Base-by-base conservation (phyloP, 2,329 filamentous ascomycete genomes). In the Aspergillus tamarii region DNA sequence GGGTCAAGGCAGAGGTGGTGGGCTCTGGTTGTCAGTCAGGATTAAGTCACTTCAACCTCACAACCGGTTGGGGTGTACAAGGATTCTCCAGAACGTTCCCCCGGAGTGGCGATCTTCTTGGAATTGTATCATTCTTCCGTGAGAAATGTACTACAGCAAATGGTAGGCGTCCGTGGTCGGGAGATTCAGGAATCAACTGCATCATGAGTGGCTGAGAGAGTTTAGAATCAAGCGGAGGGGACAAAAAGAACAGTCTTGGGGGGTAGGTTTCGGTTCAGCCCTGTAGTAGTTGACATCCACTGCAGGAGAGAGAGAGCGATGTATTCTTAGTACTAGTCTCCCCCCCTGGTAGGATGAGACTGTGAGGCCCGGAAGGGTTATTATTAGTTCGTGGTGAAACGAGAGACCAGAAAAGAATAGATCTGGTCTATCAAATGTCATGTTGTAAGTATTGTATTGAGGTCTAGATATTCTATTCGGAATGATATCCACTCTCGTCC, bases 101-200 rank as follows among this genome's bases (percentile, higher is more conserved):
- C 43, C 43, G 28, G 41, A 52, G 45, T 55, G 54, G 46, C 56
- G 19, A 48, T 45, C 45, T 45, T 52, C 41, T 61, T 57, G 45
- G 61, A 30, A 26, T 54, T 53, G 43, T 34, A 48, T 57, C 46
- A 45, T 45, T 41, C 28, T 54, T 26, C 50, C 19, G 57, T 36
- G 34, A 32, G 30, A 45, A 54, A 26, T 41, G 26, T 48, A n/a
- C 43, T 39, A 43, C 50, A 65, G 64, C 69, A 71, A 73, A 73
- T 74, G 60, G 67, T 53, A 64, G 59, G 62, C 53, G 53, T 66
- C 62, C 59, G 57, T 66, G 66, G 52, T 75, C 74, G 74, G 74
- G 69, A 70, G 66, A 67, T 72, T 75, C 72, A 77, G 74, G 74
- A 69, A 74, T 70, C 64, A 39, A 62, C 45, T 61, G 62, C 39